Base-by-base conservation (phyloP, 805 yeast genomes). In the Blastobotrys peoriensis region DNA sequence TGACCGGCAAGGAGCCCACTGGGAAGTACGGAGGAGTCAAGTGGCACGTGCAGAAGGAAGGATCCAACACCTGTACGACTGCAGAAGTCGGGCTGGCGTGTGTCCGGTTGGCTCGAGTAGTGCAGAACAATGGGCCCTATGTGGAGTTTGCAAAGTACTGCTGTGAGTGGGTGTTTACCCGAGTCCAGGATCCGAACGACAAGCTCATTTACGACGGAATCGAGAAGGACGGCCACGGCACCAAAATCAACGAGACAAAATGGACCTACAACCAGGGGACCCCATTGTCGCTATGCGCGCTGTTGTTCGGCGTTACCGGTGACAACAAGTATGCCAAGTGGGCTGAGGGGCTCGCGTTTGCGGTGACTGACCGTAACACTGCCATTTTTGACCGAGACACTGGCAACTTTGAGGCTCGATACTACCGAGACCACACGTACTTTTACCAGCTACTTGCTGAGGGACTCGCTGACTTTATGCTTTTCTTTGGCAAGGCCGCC, bases 251-350 rank as follows among this genome's bases (percentile, higher is more conserved):
- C 53, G 68, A 67, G 16, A 69, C 70, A 54, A 80, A 81, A 62
- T 78, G 80, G 75, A 73, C 85, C 4, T 81, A 81, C 60, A 82
- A 81, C 62, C 73, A 76, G 8, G 88, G 88, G 18, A 73, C 82
- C 8, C 77, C 86, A 0, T 54, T 82, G 27, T 73, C 81, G 8
- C 76, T 81, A 1, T 69, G 76, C 5, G 62, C 75, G 13, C 61
- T 69, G 53, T 60, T 81, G 53, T 79, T 71, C 52, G 65, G 66
- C 41, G 63, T 65, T 48, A 81, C 84, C 36, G 60, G 67, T 16
- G 75, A 79, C 45, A 59, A 64, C 9, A 65, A 72, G 55, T 81
- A 82, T 79, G 59, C 65, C 46, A 39, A 56, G 38, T 49, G 56
- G 37, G 66, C 66, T 4, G 61, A 51, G 45, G 52, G 38, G 9